Percentiles rank a stretch among this genome's conserved stretches.
phyloP scores from a whole-genome alignment of 2,329 filamentous ascomycete species.

The Phaeosphaeriaceae sp. region DNA sequence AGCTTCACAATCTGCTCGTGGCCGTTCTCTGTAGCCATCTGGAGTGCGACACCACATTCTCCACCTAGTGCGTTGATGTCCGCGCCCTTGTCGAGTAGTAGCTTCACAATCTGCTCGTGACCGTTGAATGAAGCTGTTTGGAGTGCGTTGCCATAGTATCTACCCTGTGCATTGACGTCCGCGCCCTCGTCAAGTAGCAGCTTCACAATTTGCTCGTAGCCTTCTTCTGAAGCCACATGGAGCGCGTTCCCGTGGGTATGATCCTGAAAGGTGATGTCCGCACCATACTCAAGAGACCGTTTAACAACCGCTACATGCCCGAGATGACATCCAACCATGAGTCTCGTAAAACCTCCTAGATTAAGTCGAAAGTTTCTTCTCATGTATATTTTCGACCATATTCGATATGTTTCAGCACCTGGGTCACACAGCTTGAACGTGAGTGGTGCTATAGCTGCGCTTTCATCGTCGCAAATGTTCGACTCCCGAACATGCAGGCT shows the following conservation, averaged over 20 bases:
- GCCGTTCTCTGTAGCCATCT: too few species aligned
- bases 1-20: too few species aligned
- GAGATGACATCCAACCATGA: slow-evolving; percentile 1
- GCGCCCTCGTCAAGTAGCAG: too few species aligned
- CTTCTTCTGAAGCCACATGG: too few species aligned
- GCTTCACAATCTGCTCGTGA: slow-evolving; percentile 1
- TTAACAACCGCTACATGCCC: slow-evolving; percentile 4
- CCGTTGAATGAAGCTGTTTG: neutral
- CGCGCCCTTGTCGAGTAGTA: too few species aligned
- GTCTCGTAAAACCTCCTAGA: neutral
- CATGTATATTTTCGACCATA: slow-evolving; percentile 14
- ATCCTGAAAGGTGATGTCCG: neutral
- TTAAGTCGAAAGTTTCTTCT: neutral
- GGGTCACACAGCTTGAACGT: slow-evolving; percentile 12
- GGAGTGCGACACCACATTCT: too few species aligned
- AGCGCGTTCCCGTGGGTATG: slow-evolving; percentile 4
- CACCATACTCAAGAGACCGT: slow-evolving; percentile 1
- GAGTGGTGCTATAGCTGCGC: slow-evolving; percentile 5
- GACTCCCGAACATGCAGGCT: slow-evolving; percentile 15
- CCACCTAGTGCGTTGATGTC: too few species aligned
- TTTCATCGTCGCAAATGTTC: slow-evolving; percentile 5
- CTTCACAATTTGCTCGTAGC: too few species aligned
- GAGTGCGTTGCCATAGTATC: too few species aligned
- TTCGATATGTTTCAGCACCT: slow-evolving; percentile 7
- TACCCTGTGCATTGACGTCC: too few species aligned